Evolutionary conservation across 2,329 filamentous ascomycete species (phyloP), one percentile per base, ranked within the genome.

Genomic region (Lachnellula cervina): DNA sequence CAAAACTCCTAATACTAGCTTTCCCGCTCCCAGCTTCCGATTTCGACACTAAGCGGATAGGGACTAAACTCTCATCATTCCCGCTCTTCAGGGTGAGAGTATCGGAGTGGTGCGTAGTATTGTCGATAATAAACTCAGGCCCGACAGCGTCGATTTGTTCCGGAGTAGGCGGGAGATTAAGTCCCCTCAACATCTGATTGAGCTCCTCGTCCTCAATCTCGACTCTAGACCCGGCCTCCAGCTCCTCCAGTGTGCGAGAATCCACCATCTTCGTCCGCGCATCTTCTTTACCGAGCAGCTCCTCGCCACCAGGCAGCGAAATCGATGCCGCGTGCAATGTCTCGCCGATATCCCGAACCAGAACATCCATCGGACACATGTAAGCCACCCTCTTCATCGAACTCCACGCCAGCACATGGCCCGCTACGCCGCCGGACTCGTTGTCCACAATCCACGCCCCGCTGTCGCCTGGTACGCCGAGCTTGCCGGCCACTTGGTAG

Each of bases 371-470:
- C 0, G 93, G 93, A 59, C 90, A 94, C 59, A 97, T 94, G 70
- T 96, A 97, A 0, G 91, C 91, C 5, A 90, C 86, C 43, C 83
- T 83, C 67, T 89, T 93, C 59, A 86, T 83, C 60, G 85, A 82
- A 63, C 88, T 93, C 85, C 88, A 96, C 0, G 93, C 93, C 13
- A 97, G 78, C 0, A 97, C 89, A 66, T 97, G 93, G 0, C 93
- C 93, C 64, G 90, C 94, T 3, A 97, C 83, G 38, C 85, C 82
- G 1, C 90, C 90, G n/a, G 85, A 79, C 5, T 80, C 79, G 55
- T 89, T 87, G 64, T 93, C 89, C 16, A 97, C 84, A 4, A 97
- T 83, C 93, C 93, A 97, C 0, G 93, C 93, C 4, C 93, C 93
- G 6, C 88, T 93, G 70, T 97, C 93, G 17, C 93, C 93, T 2